Percentiles rank a stretch among this genome's conserved stretches.
These are phyloP conservation scores for Dactylorhiza incarnata DNA, from an alignment of 106 monocot genomes.

Conservation along the genomic window DNA sequence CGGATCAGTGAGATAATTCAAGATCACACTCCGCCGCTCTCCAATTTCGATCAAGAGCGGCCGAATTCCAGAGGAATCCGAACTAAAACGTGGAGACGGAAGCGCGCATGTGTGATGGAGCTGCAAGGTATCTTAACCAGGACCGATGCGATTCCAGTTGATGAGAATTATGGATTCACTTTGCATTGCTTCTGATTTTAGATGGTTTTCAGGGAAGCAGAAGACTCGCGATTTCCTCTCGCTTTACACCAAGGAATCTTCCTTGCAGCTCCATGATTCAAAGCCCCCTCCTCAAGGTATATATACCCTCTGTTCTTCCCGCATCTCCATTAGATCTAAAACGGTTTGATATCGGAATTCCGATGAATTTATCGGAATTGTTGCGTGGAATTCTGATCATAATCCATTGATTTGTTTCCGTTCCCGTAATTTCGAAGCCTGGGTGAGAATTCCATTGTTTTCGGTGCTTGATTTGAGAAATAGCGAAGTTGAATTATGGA, in stretches of 20 bases:
- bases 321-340: not conserved
- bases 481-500: not conserved
- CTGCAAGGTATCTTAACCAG: conserved; percentile 17
- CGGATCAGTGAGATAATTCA: not conserved
- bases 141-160: not conserved
- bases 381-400: not conserved
- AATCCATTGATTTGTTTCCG: not conserved
- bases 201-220: conserved; percentile 35
- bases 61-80: not conserved
- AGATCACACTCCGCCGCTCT: not conserved
- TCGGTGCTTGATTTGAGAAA: not conserved
- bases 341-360: not conserved
- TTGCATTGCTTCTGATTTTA: conserved; percentile 2
- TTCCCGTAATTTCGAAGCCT: not conserved
- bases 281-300: conserved; percentile 40
- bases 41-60: not conserved
- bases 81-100: not conserved
- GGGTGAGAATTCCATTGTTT: not conserved
- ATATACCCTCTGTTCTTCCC: not conserved
- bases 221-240: conserved; percentile 72
- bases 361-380: not conserved
- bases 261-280: conserved; percentile 40
- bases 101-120: conserved; percentile 20
- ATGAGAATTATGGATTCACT: not conserved
- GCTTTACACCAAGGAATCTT: conserved; percentile 53